phyloP scores from a whole-genome alignment of 1,139 yeast genomes.

The Geotrichum aggregatum region DNA sequence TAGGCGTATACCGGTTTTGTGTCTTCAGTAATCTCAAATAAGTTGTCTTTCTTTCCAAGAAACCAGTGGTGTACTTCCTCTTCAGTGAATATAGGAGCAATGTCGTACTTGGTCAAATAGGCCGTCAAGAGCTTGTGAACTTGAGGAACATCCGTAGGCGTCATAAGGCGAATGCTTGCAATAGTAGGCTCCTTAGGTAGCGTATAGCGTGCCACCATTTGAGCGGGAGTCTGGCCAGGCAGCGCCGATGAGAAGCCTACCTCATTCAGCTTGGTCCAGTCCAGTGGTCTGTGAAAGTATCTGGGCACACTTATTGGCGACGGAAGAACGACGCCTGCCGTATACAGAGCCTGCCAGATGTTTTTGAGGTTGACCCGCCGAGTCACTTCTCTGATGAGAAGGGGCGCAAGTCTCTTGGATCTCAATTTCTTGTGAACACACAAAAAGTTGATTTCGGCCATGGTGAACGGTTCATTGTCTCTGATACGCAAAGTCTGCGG shows the following conservation, averaged over 20 bases:
- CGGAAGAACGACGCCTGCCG: conserved; percentile 89
- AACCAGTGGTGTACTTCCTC: conserved; percentile 85
- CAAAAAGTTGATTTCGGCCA: conserved; percentile 89
- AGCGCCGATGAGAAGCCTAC: conserved; percentile 78
- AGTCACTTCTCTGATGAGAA: conserved; percentile 87
- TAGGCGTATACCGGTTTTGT: conserved; percentile 65
- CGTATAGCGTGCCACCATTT: conserved; percentile 77
- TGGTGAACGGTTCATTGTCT: conserved; percentile 47
- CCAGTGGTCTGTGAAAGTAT: conserved; percentile 88
- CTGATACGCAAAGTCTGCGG: conserved; percentile 71
- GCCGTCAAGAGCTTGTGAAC: conserved; percentile 55
- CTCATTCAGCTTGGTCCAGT: conserved; percentile 84
- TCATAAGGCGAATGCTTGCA: conserved; percentile 63
- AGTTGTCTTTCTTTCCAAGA: conserved; percentile 42
- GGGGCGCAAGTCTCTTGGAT: conserved; percentile 91
- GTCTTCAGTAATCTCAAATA: conserved; percentile 29
- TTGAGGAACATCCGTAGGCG: conserved; percentile 56
- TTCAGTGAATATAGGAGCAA: conserved; percentile 62
- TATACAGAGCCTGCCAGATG: conserved; percentile 94
- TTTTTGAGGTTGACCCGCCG: conserved; percentile 79
- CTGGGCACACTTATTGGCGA: conserved; percentile 89
- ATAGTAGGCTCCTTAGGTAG: conserved; percentile 56
- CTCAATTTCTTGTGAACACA: conserved; percentile 92
- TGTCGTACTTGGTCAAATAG: conserved; percentile 66
- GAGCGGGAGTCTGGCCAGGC: conserved; percentile 72